phyloP scores from a whole-genome alignment of 768 basidiomycete genomes.

The Lentinula detonsa region DNA sequence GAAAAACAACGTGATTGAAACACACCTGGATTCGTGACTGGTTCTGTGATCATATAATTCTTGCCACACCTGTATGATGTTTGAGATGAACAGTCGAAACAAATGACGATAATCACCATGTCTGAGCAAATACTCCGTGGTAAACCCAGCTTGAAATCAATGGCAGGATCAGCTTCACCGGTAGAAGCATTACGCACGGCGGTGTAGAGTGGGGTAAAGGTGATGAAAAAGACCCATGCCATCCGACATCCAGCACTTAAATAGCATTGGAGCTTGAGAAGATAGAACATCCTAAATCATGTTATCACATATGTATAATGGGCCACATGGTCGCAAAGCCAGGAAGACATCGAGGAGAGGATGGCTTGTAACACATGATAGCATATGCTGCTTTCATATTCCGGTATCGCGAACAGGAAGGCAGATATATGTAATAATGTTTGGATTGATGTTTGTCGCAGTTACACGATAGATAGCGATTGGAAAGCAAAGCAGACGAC shows the following conservation, averaged over 20 bases:
- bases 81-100: too few species aligned
- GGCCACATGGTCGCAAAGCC: neutral
- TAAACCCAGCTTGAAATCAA: neutral
- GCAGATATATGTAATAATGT: too few species aligned
- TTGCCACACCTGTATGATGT: constrained; percentile 21
- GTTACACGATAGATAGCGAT: neutral
- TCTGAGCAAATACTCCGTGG: neutral
- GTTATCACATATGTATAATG: neutral
- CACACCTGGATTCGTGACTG: constrained; percentile 36
- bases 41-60: constrained; percentile 40
- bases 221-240: neutral
- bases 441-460: too few species aligned
- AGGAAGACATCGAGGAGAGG: neutral
- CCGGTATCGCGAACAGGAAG: too few species aligned
- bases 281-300: neutral
- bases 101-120: neutral
- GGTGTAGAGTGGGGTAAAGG: neutral
- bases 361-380: neutral
- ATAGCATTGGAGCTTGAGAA: neutral
- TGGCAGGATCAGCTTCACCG: too few species aligned
- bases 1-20: neutral
- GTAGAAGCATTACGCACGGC: neutral
- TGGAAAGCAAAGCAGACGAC: neutral
- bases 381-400: neutral
- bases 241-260: neutral